These are phyloP conservation scores for Orobanche coerulescens DNA, from an alignment of 257 asterid species.

Conservation along the genomic window DNA sequence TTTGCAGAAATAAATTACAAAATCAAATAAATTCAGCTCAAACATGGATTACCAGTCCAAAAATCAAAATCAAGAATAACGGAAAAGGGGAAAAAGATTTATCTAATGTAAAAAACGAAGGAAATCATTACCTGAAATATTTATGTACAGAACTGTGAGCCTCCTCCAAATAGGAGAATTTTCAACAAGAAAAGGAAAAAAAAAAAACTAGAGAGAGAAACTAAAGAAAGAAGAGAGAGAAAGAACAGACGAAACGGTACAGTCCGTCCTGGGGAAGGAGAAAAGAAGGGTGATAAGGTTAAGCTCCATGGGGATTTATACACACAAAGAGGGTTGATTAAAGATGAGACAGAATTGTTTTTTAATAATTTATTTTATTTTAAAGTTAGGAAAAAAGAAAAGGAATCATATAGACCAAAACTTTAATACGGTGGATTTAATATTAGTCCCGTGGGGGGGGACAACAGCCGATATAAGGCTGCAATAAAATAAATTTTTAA, in stretches of 20 bases:
- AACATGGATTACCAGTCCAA: not conserved
- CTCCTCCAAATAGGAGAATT: conserved; percentile 21
- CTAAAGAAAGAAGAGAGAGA: not conserved
- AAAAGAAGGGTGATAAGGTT: conserved; percentile 35
- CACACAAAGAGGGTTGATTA: conserved; percentile 6
- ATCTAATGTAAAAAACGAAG: not conserved
- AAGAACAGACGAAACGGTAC: conserved; percentile 23
- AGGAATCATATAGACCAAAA: conserved; percentile 8
- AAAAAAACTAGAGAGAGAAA: not conserved
- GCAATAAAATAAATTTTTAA: conserved; percentile 21
- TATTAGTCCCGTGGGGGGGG: conserved; percentile 49
- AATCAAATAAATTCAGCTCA: not conserved
- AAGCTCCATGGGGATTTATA: conserved; percentile 31
- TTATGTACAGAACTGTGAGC: conserved; percentile 44
- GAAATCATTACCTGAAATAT: conserved; percentile 36
- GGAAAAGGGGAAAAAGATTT: too few species aligned
- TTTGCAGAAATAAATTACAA: not conserved
- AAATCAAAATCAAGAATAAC: not conserved
- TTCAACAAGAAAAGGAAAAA: not conserved
- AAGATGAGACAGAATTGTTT: not conserved
- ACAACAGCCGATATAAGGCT: conserved; percentile 44
- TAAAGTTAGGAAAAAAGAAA: not conserved
- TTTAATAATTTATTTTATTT: not conserved
- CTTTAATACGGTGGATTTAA: conserved; percentile 18
- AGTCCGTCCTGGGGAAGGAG: conserved; percentile 39